Evolutionary conservation across 1,284 basidiomycete genomes (phyloP).

Genomic region (Ustilago curta): DNA sequence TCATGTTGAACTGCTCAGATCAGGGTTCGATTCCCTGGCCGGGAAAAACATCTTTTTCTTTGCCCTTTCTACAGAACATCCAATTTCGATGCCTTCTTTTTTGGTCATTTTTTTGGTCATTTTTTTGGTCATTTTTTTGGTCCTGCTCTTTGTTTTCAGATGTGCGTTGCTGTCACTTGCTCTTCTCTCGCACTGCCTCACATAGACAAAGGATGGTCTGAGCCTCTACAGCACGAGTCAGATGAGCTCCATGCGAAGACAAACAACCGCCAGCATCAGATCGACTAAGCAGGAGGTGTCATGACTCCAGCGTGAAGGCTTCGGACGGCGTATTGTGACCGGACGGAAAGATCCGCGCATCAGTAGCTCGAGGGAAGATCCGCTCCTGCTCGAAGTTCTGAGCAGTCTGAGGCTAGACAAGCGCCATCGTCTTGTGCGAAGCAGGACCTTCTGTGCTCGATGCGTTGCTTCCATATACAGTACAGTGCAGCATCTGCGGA

Average conservation of each 20-base stretch:
- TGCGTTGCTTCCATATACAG: neutral
- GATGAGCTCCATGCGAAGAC: too few relatives aligned
- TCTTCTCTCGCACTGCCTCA: neutral
- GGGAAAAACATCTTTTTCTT: constrained; percentile 32
- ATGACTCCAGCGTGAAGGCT: neutral
- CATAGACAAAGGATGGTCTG: too few relatives aligned
- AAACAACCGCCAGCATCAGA: too few relatives aligned
- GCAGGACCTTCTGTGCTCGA: neutral
- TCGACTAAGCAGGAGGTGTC: neutral
- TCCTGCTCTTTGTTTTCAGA: neutral
- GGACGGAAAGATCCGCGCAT: constrained; percentile 1
- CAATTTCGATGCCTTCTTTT: neutral
- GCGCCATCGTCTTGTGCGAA: neutral
- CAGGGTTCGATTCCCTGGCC: constrained; percentile 58
- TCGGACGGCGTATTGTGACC: neutral
- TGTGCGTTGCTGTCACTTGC: neutral
- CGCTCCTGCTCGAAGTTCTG: neutral
- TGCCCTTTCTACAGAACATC: neutral
- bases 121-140: neutral
- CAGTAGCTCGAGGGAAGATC: neutral
- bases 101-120: neutral
- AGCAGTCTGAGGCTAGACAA: neutral
- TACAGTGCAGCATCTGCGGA: neutral
- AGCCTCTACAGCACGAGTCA: too few relatives aligned
- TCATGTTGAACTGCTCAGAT: constrained; percentile 30